Conservation (phyloP, 202 grass and related monocot genomes). For the Eragrostis tef region DNA sequence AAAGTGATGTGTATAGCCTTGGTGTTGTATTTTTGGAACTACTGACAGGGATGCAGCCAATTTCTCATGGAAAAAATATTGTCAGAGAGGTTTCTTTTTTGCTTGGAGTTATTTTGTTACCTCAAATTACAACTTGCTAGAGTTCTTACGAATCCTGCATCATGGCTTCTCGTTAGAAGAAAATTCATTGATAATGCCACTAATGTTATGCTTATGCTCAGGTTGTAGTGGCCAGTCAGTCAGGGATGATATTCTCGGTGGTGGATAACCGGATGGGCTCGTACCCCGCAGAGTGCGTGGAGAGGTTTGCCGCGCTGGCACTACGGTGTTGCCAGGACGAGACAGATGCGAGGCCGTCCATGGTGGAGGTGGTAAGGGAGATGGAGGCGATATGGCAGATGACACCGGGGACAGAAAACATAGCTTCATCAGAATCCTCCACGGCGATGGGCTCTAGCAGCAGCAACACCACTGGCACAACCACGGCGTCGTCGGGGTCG, state of each 20-base stretch:
- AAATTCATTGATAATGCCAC: neutral
- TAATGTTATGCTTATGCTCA: constrained; percentile 12
- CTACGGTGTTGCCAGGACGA: constrained; percentile 78
- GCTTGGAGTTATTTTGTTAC: neutral
- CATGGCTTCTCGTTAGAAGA: neutral
- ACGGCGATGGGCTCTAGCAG: neutral
- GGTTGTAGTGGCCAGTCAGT: constrained; percentile 70
- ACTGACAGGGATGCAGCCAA: constrained; percentile 93
- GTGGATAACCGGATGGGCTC: constrained; percentile 71
- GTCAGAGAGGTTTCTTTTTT: constrained; percentile 70
- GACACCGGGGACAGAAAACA: constrained; percentile 65
- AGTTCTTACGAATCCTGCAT: neutral
- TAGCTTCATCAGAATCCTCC: constrained; percentile 31
- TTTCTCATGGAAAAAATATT: constrained; percentile 94
- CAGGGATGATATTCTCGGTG: constrained; percentile 67
- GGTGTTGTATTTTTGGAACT: constrained; percentile 94
- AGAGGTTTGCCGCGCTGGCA: constrained; percentile 67
- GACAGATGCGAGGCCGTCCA: constrained; percentile 72
- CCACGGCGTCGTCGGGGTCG: constrained; percentile 27
- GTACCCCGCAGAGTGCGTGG: constrained; percentile 61
- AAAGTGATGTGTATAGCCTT: constrained; percentile 96
- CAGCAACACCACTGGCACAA: constrained; percentile 26
- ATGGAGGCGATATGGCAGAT: constrained; percentile 71
- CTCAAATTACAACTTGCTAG: neutral
- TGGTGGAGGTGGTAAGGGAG: constrained; percentile 76